These are phyloP conservation scores for Talaromyces stipitatus DNA, from an alignment of 495 filamentous ascomycete species.

Conservation along the genomic window DNA sequence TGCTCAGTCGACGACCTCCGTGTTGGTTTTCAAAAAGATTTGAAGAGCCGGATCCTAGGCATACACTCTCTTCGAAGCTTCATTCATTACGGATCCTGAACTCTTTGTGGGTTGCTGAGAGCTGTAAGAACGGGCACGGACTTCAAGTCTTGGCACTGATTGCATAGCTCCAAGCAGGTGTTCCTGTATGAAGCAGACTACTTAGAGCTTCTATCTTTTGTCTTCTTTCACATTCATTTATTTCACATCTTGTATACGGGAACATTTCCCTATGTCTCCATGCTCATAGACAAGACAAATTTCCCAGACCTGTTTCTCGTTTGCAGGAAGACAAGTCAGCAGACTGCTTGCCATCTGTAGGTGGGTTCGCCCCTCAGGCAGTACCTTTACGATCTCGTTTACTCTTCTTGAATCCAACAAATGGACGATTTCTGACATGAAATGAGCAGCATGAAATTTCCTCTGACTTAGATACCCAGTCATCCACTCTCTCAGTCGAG, in stretches of 20 bases:
- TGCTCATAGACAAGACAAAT: neutral
- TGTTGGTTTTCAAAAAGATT: neutral
- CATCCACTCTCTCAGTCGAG: neutral
- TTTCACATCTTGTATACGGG: neutral
- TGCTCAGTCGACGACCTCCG: neutral
- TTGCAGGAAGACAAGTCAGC: neutral
- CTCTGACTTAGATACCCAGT: neutral
- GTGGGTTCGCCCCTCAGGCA: constrained; percentile 2
- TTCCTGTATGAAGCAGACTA: neutral
- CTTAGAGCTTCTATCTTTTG: neutral
- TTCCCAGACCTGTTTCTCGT: neutral
- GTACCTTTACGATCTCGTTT: neutral
- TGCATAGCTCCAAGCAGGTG: neutral
- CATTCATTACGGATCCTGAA: neutral
- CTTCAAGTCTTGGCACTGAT: neutral
- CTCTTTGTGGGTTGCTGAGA: neutral
- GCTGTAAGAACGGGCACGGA: neutral
- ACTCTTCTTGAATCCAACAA: neutral
- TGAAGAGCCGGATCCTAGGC: neutral
- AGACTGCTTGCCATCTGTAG: neutral
- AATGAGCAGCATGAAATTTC: neutral
- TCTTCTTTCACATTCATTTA: neutral
- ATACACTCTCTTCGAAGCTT: neutral
- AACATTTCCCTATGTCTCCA: neutral
- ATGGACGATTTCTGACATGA: neutral